Base-by-base conservation (phyloP, 768 basidiomycete genomes). In the Calocybe cyanea region DNA sequence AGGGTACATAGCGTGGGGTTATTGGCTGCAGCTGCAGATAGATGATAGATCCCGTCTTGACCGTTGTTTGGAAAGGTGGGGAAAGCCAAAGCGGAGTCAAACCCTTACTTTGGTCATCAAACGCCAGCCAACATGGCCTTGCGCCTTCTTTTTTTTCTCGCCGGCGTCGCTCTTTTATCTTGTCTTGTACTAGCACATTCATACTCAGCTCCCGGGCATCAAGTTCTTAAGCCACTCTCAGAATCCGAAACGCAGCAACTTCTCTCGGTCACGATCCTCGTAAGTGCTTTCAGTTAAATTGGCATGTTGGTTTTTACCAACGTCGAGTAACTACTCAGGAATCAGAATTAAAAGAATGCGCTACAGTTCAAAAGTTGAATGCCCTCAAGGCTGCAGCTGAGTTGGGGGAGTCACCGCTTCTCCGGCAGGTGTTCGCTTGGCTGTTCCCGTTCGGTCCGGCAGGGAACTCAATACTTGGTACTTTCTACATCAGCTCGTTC, bases 401-500 rank as follows among this genome's bases (percentile, higher is more conserved):
- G 53, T 80, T 71, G 34, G 63, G 73, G 46, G 75, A 81, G 62
- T 89, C 86, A 20, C 84, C 86, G 23, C 62, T 89, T 38, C 80
- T 92, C 81, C 83, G 85, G 45, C 77, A 81, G 57, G 73, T 91
- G 28, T 94, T 94, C 65, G 71, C 76, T 4, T 79, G 78, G 69
- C 67, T 93, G 47, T 95, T 95, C 60, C 92, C 92, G 28, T 95
- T 94, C 58, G 87, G 88, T 25, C 91, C 90, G 48, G 92, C 81
- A 6, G 89, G 84, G 83, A 93, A 92, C 64, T 85, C 88, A 31
- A 74, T 96, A 45, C 73, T 94, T 21, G 92, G 88, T 51, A 94
- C 92, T 15, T 92, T 94, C 73, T 94, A 94, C 72, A 94, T 94
- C 67, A 92, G 89, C 75, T 94, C 91, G 92, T 93, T 63, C 60